Percentiles rank a stretch among this genome's conserved stretches.
phyloP scores from a whole-genome alignment of 257 asterid species.

The Prunella vulgaris region DNA sequence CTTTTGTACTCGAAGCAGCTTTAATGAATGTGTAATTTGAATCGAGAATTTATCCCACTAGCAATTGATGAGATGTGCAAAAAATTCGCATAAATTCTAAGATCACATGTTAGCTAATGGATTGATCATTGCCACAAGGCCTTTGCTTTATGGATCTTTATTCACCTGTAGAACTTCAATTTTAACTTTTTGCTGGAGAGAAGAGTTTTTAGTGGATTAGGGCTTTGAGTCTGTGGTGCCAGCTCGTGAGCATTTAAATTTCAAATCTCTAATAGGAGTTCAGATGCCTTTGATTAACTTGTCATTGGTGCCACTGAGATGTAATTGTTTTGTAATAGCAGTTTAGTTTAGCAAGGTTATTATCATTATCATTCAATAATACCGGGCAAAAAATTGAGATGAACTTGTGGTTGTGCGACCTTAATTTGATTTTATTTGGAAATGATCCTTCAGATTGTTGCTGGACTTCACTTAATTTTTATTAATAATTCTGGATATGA shows the following conservation, averaged over 20 bases:
- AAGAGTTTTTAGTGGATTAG: neutral
- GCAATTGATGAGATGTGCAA: neutral
- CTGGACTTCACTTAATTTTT: neutral
- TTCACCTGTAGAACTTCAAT: neutral
- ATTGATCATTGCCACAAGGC: neutral
- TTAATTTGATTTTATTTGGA: neutral
- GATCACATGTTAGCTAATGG: constrained; percentile 3
- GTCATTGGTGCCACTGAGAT: constrained; percentile 1
- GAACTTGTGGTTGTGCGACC: neutral
- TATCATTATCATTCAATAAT: neutral
- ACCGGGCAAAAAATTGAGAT: neutral
- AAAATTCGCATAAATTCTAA: constrained; percentile 5
- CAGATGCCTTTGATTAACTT: neutral
- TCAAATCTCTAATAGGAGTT: neutral
- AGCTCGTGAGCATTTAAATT: neutral
- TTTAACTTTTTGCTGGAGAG: neutral
- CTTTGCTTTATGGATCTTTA: neutral
- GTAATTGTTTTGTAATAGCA: neutral
- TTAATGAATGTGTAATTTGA: neutral
- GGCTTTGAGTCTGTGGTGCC: constrained; percentile 1
- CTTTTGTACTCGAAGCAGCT: constrained; percentile 1
- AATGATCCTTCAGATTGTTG: constrained; percentile 1
- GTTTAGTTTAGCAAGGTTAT: constrained; percentile 4
- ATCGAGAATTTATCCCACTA: neutral
- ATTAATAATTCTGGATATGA: neutral